phyloP scores from a whole-genome alignment of 2,329 filamentous ascomycete genomes.

The Fusarium anguioides region DNA sequence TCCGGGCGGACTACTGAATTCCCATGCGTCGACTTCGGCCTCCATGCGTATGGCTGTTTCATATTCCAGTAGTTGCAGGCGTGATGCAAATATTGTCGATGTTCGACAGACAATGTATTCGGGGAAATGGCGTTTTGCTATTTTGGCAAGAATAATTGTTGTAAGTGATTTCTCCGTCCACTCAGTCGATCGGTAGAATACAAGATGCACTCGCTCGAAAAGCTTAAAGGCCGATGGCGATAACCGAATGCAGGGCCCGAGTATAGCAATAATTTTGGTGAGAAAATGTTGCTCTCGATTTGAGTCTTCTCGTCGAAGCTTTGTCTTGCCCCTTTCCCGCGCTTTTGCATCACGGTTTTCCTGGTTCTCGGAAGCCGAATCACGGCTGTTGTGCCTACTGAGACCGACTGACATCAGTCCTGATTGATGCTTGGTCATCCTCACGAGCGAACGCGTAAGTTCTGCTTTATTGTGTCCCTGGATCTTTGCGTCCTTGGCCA shows the following conservation, averaged over 20 bases:
- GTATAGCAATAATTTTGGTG: constrained; percentile 78
- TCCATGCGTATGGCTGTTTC: constrained; percentile 87
- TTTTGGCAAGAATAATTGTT: constrained; percentile 92
- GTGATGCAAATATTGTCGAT: constrained; percentile 85
- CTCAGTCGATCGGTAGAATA: constrained; percentile 95
- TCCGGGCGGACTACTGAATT: constrained; percentile 78
- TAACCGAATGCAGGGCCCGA: constrained; percentile 86
- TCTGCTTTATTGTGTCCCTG: constrained; percentile 90
- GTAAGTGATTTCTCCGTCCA: constrained; percentile 98
- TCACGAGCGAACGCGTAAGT: constrained; percentile 77
- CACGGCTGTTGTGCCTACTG: constrained; percentile 71
- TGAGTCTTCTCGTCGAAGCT: constrained; percentile 50
- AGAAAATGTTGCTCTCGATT: constrained; percentile 82
- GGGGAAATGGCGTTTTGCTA: constrained; percentile 87
- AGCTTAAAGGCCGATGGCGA: constrained; percentile 78
- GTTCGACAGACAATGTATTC: constrained; percentile 91
- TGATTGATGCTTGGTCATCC: constrained; percentile 77
- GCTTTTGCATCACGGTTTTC: constrained; percentile 47
- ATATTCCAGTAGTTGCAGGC: constrained; percentile 83
- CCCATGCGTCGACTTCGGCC: constrained; percentile 84
- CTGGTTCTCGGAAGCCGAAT: constrained; percentile 61
- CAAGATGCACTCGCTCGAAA: constrained; percentile 93
- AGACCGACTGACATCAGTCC: constrained; percentile 78
- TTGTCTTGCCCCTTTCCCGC: background rate
- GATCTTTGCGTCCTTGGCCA: constrained; percentile 88